Conservation (phyloP, 352 stramenopile genomes). For the Pythium brassicae region DNA sequence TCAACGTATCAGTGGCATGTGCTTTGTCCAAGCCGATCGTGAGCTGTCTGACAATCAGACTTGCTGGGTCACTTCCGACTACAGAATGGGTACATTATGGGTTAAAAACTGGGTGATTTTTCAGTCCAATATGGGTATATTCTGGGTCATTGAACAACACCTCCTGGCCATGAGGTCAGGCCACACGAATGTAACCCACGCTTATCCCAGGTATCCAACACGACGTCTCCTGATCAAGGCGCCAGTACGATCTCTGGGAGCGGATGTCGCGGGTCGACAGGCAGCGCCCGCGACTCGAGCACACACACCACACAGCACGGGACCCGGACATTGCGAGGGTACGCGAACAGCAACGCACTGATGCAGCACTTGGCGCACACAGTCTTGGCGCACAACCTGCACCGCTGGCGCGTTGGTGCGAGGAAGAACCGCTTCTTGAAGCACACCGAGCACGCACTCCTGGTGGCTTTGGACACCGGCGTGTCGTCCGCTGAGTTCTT, state of each 20-base stretch:
- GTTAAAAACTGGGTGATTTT: too few relatives aligned
- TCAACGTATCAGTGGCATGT: too few relatives aligned
- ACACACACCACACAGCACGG: constrained; percentile 53
- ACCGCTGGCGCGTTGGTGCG: not conserved
- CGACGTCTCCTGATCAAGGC: too few relatives aligned
- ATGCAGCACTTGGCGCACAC: constrained; percentile 57
- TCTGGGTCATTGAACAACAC: too few relatives aligned
- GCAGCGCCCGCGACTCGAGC: constrained; percentile 32
- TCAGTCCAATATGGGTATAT: too few relatives aligned
- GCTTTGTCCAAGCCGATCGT: too few relatives aligned
- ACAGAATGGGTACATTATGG: too few relatives aligned
- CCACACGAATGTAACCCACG: too few relatives aligned
- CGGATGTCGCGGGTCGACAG: constrained; percentile 31
- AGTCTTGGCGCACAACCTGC: not conserved
- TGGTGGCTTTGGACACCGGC: not conserved
- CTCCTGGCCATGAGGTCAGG: too few relatives aligned
- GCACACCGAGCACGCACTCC: not conserved
- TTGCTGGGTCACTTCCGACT: too few relatives aligned
- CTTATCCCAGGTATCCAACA: too few relatives aligned
- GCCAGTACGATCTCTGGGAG: constrained; percentile 20
- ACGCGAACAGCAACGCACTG: constrained; percentile 35
- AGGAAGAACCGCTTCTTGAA: not conserved
- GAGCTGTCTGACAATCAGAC: too few relatives aligned
- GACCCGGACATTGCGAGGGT: constrained; percentile 23
- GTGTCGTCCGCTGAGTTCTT: not conserved